phyloP scores from a whole-genome alignment of 2,329 filamentous ascomycete species.

The Neocatenulostroma microsporum region DNA sequence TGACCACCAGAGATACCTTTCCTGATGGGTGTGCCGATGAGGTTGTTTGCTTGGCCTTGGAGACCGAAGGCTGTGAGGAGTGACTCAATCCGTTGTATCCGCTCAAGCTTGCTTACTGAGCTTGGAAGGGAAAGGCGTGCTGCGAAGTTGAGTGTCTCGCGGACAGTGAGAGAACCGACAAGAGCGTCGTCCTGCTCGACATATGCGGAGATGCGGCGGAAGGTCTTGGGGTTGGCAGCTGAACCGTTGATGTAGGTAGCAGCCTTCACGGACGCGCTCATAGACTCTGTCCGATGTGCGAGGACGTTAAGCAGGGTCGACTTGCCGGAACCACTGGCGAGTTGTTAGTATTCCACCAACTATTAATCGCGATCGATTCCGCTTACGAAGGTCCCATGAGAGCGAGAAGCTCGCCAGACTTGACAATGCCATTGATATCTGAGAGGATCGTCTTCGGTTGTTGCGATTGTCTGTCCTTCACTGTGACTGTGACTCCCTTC shows the following conservation, averaged over 20 bases:
- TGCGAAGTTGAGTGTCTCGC: constrained; percentile 71
- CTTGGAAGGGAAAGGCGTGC: constrained; percentile 56
- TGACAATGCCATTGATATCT: constrained; percentile 54
- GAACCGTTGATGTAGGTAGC: constrained; percentile 57
- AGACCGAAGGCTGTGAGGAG: constrained; percentile 69
- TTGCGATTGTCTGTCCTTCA: constrained; percentile 63
- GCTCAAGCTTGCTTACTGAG: constrained; percentile 49
- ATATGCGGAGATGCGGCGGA: constrained; percentile 63
- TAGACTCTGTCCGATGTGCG: constrained; percentile 52
- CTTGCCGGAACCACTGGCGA: constrained; percentile 56
- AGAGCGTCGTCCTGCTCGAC: constrained; percentile 85
- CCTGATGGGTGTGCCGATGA: constrained; percentile 73
- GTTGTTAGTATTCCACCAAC: constrained; percentile 6
- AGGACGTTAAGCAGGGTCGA: constrained; percentile 77
- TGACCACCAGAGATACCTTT: constrained; percentile 82
- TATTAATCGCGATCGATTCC: background rate
- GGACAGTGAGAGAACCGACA: constrained; percentile 70
- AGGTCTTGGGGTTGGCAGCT: constrained; percentile 44
- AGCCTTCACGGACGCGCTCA: constrained; percentile 48
- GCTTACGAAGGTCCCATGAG: constrained; percentile 66
- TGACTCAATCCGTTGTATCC: constrained; percentile 54
- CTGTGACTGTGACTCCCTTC: constrained; percentile 59
- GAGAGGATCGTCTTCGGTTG: constrained; percentile 56
- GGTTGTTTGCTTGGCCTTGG: constrained; percentile 56
- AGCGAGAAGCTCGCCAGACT: constrained; percentile 66